phyloP scores from a whole-genome alignment of 306 rosid genomes.

The Dicorynia guianensis region DNA sequence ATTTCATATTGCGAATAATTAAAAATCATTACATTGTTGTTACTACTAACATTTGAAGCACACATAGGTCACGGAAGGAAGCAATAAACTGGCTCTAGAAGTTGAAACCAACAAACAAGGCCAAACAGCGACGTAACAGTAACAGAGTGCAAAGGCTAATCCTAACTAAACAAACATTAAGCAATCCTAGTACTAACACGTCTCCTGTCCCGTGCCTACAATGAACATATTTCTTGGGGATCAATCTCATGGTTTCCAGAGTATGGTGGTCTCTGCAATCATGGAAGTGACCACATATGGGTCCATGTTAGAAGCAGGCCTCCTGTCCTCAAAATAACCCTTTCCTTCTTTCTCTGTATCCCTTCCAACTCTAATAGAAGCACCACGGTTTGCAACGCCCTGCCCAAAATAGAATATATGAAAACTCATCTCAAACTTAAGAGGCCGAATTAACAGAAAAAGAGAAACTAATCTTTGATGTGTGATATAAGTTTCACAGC shows the following conservation, averaged over 20 bases:
- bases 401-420: slow-evolving; percentile 25
- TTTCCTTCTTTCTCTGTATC: slow-evolving; percentile 95
- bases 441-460: too few species aligned
- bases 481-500: too few species aligned
- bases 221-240: not conserved
- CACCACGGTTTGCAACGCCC: slow-evolving; percentile 99
- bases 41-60: slow-evolving; percentile 2
- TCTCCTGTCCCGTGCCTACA: slow-evolving; percentile 1
- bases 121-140: not conserved
- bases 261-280: slow-evolving; percentile 92
- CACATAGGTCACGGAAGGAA: not conserved
- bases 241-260: slow-evolving; percentile 69
- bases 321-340: slow-evolving; percentile 93
- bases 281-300: slow-evolving; percentile 94
- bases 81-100: slow-evolving; percentile 35
- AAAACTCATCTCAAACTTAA: too few species aligned
- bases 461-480: not conserved
- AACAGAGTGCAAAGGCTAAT: not conserved
- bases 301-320: slow-evolving; percentile 99
- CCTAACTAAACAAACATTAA: slow-evolving; percentile 33
- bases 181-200: slow-evolving; percentile 16
- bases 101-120: slow-evolving; percentile 16
- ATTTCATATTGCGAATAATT: slow-evolving; percentile 19
- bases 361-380: slow-evolving; percentile 92
- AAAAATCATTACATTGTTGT: slow-evolving; percentile 41